A percentile compares a stretch with the other conserved stretches of the same genome.
phyloP scores from a whole-genome alignment of 2,329 filamentous ascomycete species.

The Colletotrichum zoysiae region DNA sequence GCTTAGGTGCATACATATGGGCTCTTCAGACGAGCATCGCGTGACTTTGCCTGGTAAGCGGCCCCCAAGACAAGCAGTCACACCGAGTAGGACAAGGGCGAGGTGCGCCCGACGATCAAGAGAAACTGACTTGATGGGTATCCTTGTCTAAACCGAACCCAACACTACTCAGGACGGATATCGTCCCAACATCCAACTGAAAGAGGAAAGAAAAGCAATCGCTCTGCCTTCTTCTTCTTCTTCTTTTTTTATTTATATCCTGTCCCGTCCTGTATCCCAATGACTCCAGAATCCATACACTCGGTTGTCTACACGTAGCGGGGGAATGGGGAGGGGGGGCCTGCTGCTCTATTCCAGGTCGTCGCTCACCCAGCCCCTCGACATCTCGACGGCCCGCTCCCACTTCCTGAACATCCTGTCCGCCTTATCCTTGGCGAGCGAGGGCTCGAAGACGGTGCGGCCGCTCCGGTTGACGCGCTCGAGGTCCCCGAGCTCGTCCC shows the following conservation, averaged over 20 bases:
- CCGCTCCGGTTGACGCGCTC: constrained; percentile 78
- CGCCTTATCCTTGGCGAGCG: constrained; percentile 62
- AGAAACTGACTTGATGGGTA: constrained; percentile 19
- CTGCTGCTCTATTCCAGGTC: constrained; percentile 12
- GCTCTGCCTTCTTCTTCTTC: not conserved
- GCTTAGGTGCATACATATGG: not conserved
- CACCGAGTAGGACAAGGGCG: not conserved
- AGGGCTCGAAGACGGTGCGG: constrained; percentile 77
- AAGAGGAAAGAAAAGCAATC: not conserved
- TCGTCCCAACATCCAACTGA: constrained; percentile 11
- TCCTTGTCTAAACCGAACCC: constrained; percentile 22
- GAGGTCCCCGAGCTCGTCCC: constrained; percentile 78
- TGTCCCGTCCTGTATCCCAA: not conserved
- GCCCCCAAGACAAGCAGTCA: not conserved
- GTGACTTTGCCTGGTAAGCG: not conserved
- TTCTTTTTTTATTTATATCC: not conserved
- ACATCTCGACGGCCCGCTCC: constrained; percentile 71
- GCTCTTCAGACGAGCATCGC: constrained; percentile 1
- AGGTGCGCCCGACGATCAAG: not conserved
- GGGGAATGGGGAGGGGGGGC: not conserved
- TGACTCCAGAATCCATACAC: constrained; percentile 1
- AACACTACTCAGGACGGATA: not conserved
- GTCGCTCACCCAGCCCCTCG: constrained; percentile 62
- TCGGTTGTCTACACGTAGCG: not conserved
- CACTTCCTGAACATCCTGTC: constrained; percentile 62